A percentile compares a stretch with the other conserved stretches of the same genome.
These are phyloP conservation scores for Oleoguttula mirabilis DNA, from an alignment of 495 filamentous ascomycete genomes.

Conservation along the genomic window DNA sequence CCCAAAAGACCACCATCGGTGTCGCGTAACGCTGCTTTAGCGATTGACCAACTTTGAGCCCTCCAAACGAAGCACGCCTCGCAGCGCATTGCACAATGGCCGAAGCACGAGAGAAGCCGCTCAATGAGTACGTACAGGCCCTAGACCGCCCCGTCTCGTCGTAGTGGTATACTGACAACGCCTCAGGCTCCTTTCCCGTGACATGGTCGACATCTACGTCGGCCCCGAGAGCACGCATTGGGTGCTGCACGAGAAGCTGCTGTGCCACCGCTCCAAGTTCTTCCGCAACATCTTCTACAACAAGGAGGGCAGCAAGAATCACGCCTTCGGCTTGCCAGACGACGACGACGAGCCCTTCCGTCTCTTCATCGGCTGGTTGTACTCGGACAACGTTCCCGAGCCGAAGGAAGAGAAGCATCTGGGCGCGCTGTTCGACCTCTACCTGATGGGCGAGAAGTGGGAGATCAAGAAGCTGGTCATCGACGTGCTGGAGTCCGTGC, in stretches of 20 bases:
- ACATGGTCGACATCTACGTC: slow-evolving; percentile 41
- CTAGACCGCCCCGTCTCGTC: background rate
- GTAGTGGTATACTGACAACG: background rate
- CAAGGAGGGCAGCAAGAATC: slow-evolving; percentile 17
- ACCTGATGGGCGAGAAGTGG: slow-evolving; percentile 36
- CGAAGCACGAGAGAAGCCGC: slow-evolving; percentile 18
- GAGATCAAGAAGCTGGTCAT: slow-evolving; percentile 26
- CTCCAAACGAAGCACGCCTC: background rate
- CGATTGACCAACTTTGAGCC: slow-evolving; percentile 4
- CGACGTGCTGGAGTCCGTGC: slow-evolving; percentile 33
- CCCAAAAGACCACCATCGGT: background rate
- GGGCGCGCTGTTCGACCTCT: slow-evolving; percentile 34
- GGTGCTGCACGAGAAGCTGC: slow-evolving; percentile 40
- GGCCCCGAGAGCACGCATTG: slow-evolving; percentile 36
- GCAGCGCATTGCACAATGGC: slow-evolving; percentile 8
- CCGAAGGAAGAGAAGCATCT: slow-evolving; percentile 35
- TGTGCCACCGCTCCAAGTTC: slow-evolving; percentile 38
- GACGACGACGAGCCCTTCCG: slow-evolving; percentile 35
- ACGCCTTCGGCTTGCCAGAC: slow-evolving; percentile 35
- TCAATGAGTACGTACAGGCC: slow-evolving; percentile 30
- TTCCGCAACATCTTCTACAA: slow-evolving; percentile 37
- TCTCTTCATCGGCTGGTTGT: slow-evolving; percentile 40
- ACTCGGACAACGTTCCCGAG: slow-evolving; percentile 28
- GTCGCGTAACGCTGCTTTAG: background rate
- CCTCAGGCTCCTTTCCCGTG: slow-evolving; percentile 35